Conservation (phyloP, 176 grass and related monocot genomes). For the Triticum turgidum region DNA sequence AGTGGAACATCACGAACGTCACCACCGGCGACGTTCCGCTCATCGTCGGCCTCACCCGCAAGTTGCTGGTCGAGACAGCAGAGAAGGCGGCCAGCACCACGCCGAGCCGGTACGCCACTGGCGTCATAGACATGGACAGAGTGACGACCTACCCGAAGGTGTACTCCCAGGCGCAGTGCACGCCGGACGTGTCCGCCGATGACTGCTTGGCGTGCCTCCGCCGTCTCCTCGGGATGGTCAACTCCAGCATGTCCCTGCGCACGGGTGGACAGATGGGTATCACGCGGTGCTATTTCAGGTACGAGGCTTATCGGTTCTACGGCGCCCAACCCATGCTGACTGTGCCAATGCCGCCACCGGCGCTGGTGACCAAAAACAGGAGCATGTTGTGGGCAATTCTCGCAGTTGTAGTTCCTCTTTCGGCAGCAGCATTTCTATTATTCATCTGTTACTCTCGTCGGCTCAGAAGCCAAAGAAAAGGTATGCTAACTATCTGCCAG, state of each 20-base stretch:
- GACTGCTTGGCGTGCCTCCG: background rate
- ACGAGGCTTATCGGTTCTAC: background rate
- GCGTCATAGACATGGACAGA: background rate
- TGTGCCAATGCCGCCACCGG: background rate
- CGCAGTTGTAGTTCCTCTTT: background rate
- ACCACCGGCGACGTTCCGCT: too few relatives aligned
- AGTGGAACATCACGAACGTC: too few relatives aligned
- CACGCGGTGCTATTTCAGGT: conserved; percentile 8
- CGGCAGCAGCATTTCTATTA: conserved; percentile 3
- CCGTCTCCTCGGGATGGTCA: background rate
- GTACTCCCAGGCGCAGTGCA: background rate
- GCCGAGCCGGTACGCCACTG: too few relatives aligned
- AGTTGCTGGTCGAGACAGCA: too few relatives aligned
- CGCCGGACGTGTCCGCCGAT: conserved; percentile 12
- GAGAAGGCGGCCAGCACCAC: too few relatives aligned
- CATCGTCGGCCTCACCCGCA: too few relatives aligned
- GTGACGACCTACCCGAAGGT: too few relatives aligned
- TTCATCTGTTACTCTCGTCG: conserved; percentile 14
- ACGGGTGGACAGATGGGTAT: background rate
- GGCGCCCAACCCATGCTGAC: background rate
- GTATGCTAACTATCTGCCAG: background rate
- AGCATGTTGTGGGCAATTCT: conserved; percentile 14
- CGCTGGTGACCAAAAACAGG: background rate
- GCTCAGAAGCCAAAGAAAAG: conserved; percentile 1
- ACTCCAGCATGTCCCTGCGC: background rate